phyloP scores from a whole-genome alignment of 352 stramenopile species.

The Phytophthora syringae region DNA sequence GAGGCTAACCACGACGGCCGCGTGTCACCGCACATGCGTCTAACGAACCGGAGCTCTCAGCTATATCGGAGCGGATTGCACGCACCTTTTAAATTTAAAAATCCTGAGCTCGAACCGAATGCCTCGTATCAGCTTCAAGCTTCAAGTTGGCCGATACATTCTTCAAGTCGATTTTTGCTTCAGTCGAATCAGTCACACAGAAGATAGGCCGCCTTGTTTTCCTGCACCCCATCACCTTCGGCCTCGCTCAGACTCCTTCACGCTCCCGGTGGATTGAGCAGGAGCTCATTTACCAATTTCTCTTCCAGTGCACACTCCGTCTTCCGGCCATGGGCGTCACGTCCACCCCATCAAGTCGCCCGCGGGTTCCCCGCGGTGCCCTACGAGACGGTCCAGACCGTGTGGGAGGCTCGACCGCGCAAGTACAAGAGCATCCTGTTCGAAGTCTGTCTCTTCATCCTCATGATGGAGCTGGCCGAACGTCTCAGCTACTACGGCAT shows the following conservation, averaged over 20 bases:
- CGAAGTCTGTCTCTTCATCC: slow-evolving; percentile 66
- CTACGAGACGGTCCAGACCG: slow-evolving; percentile 26
- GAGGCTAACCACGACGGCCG: no score
- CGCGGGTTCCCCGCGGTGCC: slow-evolving; percentile 22
- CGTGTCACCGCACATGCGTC: no score
- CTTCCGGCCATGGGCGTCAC: slow-evolving; percentile 18
- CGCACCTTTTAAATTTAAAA: no score
- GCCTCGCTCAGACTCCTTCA: slow-evolving; percentile 3
- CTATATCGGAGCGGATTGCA: no score
- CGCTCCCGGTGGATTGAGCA: neutral
- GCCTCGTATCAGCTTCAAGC: no score
- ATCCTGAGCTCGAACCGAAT: slow-evolving; percentile 3
- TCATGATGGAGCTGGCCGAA: slow-evolving; percentile 72
- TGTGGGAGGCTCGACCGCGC: slow-evolving; percentile 55
- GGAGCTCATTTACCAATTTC: slow-evolving; percentile 28
- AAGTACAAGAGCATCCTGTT: slow-evolving; percentile 73
- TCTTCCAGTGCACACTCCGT: slow-evolving; percentile 6
- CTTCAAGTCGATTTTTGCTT: neutral
- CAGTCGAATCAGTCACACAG: slow-evolving; percentile 2
- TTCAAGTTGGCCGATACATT: neutral
- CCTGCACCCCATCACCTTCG: slow-evolving; percentile 11
- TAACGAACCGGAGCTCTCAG: no score
- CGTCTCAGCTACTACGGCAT: slow-evolving; percentile 86
- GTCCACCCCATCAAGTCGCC: slow-evolving; percentile 37
- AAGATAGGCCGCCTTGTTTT: neutral